A percentile compares a stretch with the other conserved stretches of the same genome.
These are phyloP conservation scores for Botrytis tulipae DNA, from an alignment of 2,329 filamentous ascomycete genomes.

Conservation along the genomic window DNA sequence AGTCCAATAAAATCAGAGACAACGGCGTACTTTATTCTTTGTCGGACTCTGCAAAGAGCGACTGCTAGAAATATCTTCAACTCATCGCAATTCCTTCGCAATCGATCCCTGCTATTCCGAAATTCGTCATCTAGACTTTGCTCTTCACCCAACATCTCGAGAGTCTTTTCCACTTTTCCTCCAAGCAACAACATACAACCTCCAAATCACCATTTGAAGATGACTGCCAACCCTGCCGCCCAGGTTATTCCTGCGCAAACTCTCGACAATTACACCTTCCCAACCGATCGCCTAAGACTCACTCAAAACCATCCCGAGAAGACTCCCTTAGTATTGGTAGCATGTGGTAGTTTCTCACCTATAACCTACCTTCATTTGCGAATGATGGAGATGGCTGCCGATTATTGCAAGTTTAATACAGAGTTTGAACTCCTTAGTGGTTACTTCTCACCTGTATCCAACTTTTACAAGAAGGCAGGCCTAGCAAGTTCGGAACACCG, in stretches of 20 bases:
- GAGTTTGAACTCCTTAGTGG: conserved; percentile 84
- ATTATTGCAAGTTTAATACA: conserved; percentile 72
- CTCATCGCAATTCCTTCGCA: conserved; percentile 5
- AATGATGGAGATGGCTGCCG: conserved; percentile 75
- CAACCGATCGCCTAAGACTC: conserved; percentile 56
- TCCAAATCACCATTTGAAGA: background rate
- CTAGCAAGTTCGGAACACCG: conserved; percentile 70
- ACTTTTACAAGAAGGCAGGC: conserved; percentile 73
- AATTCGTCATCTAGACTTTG: conserved; percentile 20
- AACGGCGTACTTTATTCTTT: background rate
- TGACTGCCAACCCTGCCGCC: conserved; percentile 24
- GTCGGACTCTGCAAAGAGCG: background rate
- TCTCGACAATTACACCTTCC: conserved; percentile 53
- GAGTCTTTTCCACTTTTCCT: background rate
- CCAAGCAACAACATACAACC: background rate
- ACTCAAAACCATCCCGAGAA: conserved; percentile 54
- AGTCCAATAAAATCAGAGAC: background rate
- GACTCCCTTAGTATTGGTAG: conserved; percentile 65
- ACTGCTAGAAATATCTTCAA: conserved; percentile 10
- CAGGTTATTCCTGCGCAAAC: conserved; percentile 30
- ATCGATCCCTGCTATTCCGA: conserved; percentile 14
- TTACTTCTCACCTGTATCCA: conserved; percentile 69
- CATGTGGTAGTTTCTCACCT: conserved; percentile 71
- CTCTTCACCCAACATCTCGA: background rate
- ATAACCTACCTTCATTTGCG: conserved; percentile 75